phyloP scores from a whole-genome alignment of 2,329 filamentous ascomycete genomes.

The Tympanopsis confertula region DNA sequence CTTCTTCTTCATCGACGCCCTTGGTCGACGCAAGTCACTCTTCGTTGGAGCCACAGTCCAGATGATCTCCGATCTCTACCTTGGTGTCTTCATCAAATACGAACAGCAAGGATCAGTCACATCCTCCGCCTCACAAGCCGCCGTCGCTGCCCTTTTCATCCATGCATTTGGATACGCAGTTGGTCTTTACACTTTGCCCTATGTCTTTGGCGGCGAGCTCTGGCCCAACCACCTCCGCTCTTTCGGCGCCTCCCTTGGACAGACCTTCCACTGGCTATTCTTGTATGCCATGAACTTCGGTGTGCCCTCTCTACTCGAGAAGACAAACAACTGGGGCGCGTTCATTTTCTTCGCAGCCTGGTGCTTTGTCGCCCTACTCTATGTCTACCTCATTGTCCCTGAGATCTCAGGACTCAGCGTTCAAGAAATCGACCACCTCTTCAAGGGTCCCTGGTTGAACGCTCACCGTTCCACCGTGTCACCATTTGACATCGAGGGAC shows the following conservation, averaged over 20 bases:
- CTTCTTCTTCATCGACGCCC: constrained; percentile 30
- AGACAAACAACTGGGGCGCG: constrained; percentile 26
- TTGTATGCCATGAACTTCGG: constrained; percentile 22
- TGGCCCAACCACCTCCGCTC: constrained; percentile 32
- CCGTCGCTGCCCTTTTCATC: constrained; percentile 29
- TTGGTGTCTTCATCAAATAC: constrained; percentile 25
- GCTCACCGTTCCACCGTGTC: too few relatives aligned
- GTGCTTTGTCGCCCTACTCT: constrained; percentile 22
- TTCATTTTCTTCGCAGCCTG: constrained; percentile 28
- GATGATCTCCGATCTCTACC: constrained; percentile 25
- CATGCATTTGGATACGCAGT: constrained; percentile 31
- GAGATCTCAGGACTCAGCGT: constrained; percentile 20
- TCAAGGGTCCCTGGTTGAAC: constrained; percentile 15
- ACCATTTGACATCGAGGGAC: too few relatives aligned
- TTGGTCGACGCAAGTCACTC: constrained; percentile 24
- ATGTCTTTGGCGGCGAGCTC: constrained; percentile 29
- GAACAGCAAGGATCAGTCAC: constrained; percentile 12
- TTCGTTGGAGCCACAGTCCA: constrained; percentile 22
- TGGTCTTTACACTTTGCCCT: constrained; percentile 25
- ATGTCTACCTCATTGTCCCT: constrained; percentile 25
- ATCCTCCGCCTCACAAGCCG: constrained; percentile 18
- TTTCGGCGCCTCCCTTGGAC: constrained; percentile 24
- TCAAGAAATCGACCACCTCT: constrained; percentile 18
- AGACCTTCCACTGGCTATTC: constrained; percentile 29
- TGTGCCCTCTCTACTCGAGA: constrained; percentile 18